Evolutionary conservation across 2,329 filamentous ascomycete species (phyloP), one percentile per base, ranked within the genome.

Genomic region (Graphilbum sp.): DNA sequence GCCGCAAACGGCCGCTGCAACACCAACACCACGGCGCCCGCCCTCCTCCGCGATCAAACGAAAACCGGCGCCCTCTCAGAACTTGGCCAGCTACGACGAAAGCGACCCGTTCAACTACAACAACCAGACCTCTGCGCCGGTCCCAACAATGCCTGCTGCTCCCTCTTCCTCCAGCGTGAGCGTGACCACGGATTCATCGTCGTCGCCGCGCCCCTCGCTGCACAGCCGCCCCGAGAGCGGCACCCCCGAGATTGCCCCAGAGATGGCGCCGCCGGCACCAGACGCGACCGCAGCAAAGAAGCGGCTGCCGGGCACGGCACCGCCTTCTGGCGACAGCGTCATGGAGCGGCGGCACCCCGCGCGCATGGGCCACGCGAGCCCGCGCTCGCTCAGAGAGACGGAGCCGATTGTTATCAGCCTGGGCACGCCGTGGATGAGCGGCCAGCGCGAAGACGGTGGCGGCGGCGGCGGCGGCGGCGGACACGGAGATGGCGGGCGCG

Each of bases 331-430:
- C 11, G 41, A 46, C 32, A 58, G 57, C 19, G 52, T 64, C 32
- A 59, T 64, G 48, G 56, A 56, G 31, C 59, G 61, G 37, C 54
- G 53, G 34, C 54, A 58, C 5, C 59, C 58, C 41, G 52, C 23
- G 48, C 53, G 31, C 51, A 45, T 37, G 41, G 43, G 36, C 35
- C 46, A 50, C 25, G 36, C 45, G 4, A 45, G 40, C 33, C 42
- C 41, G 5, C 37, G 32, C 11, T 38, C 44, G 15, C 40, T 41
- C n/a, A 35, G 24, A 2, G 39, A 38, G 13, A 36, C 23, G 24
- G 40, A 42, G 35, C 57, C 56, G 5, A 47, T 59, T 29, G 46
- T 54, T 29, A 55, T 57, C 38, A 58, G 52, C 32, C 49, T 59
- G 25, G 52, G 53, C 29, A 51, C 56, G 17, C 38, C 43, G 8